Evolutionary conservation across 352 stramenopile species (phyloP).

Genomic region (Globisporangium lucens): DNA sequence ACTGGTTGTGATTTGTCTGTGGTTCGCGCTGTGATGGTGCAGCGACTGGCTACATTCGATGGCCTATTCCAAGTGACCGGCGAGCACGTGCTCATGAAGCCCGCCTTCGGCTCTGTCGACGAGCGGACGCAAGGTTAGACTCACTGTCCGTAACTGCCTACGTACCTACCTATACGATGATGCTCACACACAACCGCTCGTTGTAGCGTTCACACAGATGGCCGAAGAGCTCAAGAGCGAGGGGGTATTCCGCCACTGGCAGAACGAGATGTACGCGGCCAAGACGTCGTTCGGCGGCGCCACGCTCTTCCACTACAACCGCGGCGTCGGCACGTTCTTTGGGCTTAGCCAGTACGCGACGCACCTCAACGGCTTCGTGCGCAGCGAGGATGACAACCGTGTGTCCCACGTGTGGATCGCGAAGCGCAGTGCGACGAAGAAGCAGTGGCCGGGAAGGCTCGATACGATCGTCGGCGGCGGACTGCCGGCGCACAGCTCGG

Average conservation of each 20-base stretch:
- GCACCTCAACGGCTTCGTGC: slow-evolving; percentile 70
- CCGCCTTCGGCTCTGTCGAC: slow-evolving; percentile 23
- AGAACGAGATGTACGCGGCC: slow-evolving; percentile 60
- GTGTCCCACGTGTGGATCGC: slow-evolving; percentile 64
- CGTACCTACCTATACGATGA: not conserved
- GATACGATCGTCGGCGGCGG: slow-evolving; percentile 68
- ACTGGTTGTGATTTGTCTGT: not conserved
- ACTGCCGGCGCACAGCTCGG: slow-evolving; percentile 41
- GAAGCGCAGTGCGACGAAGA: slow-evolving; percentile 46
- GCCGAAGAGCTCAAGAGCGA: slow-evolving; percentile 41
- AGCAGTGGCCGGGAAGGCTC: slow-evolving; percentile 44
- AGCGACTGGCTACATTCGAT: slow-evolving; percentile 34
- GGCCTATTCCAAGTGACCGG: slow-evolving; percentile 31
- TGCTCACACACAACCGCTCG: not conserved
- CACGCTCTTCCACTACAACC: slow-evolving; percentile 61
- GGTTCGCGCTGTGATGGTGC: not conserved
- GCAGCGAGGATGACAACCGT: slow-evolving; percentile 11
- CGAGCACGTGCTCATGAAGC: slow-evolving; percentile 30
- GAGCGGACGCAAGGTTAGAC: slow-evolving; percentile 24
- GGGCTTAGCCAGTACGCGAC: slow-evolving; percentile 65
- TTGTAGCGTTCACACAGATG: slow-evolving; percentile 41
- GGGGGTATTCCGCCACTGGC: slow-evolving; percentile 47
- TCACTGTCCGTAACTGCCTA: not conserved
- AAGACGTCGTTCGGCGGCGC: slow-evolving; percentile 39
- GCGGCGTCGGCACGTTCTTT: slow-evolving; percentile 59